Base-by-base conservation (phyloP, 2,329 filamentous ascomycete species). In the Aspergillus terreus region DNA sequence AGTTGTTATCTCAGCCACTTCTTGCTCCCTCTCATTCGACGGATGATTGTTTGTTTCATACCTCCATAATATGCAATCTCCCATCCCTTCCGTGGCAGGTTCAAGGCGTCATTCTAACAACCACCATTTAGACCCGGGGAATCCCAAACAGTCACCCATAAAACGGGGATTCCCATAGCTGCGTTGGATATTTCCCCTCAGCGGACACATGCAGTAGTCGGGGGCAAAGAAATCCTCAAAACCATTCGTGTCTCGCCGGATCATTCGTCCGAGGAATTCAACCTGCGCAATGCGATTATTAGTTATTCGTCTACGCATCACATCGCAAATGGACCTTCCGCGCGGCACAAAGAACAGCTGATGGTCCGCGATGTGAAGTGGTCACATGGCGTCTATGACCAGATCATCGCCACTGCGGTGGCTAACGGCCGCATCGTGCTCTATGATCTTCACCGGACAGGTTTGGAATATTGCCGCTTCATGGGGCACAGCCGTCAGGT, bases 311-410 rank as follows among this genome's bases (percentile, higher is more conserved):
- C 76, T 6, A 78, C 78, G 51, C 76, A 79, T 55, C 73, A 76
- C 53, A 71, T 73, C 35, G 70, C 72, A 19, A 69, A 71, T 44
- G 67, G 58, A 19, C 67, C 75, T 47, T 72, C 75, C 40, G 71
- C 76, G 46, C 75, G 79, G 40, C 75, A 82, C 63, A 78, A 80
- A 56, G 80, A 83, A 53, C 81, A 81, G 53, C 74, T 85, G 56
- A 80, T 82, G 49, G 82, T 84, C 57, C 82, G 81, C 55, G 83
- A 86, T 67, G 83, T 86, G 27, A 84, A 84, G 57, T 86, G 83
- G 83, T 85, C 83, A 47, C 82, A 84, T 69, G 80, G 81, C 53
- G 76, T 77, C 48, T 84, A 78, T 64, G 78, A 78, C 59, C 78
- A 79, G 53, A 79, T 79, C 59, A 82, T 86, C 57, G 83, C 82